phyloP scores from a whole-genome alignment of 148 eudicot species.

The Rhododendron kiyosumense region DNA sequence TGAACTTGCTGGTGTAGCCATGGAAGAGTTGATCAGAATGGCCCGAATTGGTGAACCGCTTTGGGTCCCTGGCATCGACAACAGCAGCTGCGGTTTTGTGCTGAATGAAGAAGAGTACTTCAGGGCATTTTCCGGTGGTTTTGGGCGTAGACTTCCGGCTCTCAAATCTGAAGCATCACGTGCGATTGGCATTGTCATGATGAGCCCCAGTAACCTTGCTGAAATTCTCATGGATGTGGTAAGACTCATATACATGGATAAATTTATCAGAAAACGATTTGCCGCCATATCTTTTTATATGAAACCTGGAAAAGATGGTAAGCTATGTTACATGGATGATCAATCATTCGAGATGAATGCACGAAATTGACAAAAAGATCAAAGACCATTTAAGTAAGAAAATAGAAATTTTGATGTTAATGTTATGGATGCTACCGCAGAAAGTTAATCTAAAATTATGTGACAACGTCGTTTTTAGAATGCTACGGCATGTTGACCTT shows the following conservation, averaged over 20 bases:
- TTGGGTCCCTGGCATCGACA: slow-evolving; percentile 27
- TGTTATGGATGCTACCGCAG: too few relatives aligned
- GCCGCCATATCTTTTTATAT: background rate
- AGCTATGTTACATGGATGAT: too few relatives aligned
- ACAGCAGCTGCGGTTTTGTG: background rate
- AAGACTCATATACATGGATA: background rate
- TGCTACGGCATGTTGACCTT: too few relatives aligned
- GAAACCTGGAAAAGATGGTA: too few relatives aligned
- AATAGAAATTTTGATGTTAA: too few relatives aligned
- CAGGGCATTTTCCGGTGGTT: slow-evolving; percentile 23
- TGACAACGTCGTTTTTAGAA: too few relatives aligned
- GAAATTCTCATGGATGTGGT: slow-evolving; percentile 55
- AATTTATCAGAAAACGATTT: background rate
- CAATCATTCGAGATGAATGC: too few relatives aligned
- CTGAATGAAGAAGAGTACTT: slow-evolving; percentile 41
- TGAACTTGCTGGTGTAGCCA: slow-evolving; percentile 19
- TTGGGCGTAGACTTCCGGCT: slow-evolving; percentile 21
- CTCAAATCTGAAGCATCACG: slow-evolving; percentile 34
- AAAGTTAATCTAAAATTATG: too few relatives aligned
- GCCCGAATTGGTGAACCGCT: slow-evolving; percentile 33
- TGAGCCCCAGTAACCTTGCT: slow-evolving; percentile 30
- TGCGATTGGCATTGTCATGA: slow-evolving; percentile 29
- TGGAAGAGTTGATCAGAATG: slow-evolving; percentile 36
- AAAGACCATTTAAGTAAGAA: too few relatives aligned
- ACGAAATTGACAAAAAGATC: too few relatives aligned